Conservation (phyloP, 2,329 filamentous ascomycete species). For the Fusarium lyarnte region DNA sequence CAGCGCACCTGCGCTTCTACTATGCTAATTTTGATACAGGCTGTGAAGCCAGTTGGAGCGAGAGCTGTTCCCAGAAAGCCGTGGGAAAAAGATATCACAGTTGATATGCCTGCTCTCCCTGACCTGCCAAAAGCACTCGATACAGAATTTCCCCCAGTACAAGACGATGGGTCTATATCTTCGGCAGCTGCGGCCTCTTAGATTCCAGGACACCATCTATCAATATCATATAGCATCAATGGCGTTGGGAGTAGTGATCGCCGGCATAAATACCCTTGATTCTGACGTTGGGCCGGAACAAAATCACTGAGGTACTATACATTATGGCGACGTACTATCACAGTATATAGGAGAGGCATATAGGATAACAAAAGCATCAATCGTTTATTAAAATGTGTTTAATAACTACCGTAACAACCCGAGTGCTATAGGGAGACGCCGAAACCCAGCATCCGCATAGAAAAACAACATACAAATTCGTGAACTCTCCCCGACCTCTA, state of each 20-base stretch:
- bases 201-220: not conserved
- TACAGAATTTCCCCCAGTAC: slow-evolving; percentile 48
- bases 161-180: slow-evolving; percentile 18
- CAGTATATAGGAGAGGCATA: not conserved
- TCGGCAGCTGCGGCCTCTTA: slow-evolving; percentile 3
- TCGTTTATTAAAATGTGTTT: slow-evolving; percentile 36
- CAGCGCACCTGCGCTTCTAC: not conserved
- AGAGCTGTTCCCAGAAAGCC: slow-evolving; percentile 67
- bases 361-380: slow-evolving; percentile 32
- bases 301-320: not conserved
- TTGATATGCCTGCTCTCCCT: slow-evolving; percentile 25
- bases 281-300: not conserved
- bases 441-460: slow-evolving; percentile 27
- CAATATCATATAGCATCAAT: slow-evolving; percentile 6
- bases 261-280: not conserved
- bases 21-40: slow-evolving; percentile 45
- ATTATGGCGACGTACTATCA: not conserved
- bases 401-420: slow-evolving; percentile 33
- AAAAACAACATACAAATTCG: slow-evolving; percentile 40
- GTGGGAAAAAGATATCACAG: slow-evolving; percentile 74
- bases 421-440: slow-evolving; percentile 24
- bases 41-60: slow-evolving; percentile 59
- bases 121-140: slow-evolving; percentile 45
- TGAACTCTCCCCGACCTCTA: slow-evolving; percentile 26
- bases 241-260: slow-evolving; percentile 12